Evolutionary conservation across 441 rosid genomes (phyloP).

Genomic region (Biscutella laevigata): DNA sequence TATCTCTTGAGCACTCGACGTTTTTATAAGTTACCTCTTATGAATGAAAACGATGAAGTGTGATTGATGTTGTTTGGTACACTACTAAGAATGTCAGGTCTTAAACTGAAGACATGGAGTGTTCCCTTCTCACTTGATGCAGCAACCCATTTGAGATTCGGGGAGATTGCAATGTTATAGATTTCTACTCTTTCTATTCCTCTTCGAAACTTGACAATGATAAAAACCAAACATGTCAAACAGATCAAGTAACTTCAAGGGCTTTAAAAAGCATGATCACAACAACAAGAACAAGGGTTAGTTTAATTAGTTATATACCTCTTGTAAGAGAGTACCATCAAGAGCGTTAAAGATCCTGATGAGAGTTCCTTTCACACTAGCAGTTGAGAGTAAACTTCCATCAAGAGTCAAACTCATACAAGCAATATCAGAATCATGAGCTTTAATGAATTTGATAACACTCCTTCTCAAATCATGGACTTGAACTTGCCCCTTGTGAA

Average conservation of each 20-base stretch:
- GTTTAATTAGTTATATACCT: no score
- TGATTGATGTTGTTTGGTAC: no score
- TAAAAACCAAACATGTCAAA: constrained; percentile 9
- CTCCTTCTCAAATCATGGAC: constrained; percentile 65
- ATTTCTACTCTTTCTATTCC: constrained; percentile 76
- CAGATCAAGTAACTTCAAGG: background rate
- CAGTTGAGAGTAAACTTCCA: constrained; percentile 77
- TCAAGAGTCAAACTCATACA: constrained; percentile 67
- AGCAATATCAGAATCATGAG: constrained; percentile 69
- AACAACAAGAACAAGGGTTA: background rate
- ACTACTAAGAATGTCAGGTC: constrained; percentile 44
- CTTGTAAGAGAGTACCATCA: constrained; percentile 77
- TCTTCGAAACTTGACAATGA: constrained; percentile 50
- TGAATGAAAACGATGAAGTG: constrained; percentile 54
- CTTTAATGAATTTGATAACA: constrained; percentile 48
- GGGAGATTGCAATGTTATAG: constrained; percentile 58
- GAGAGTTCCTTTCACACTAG: constrained; percentile 74
- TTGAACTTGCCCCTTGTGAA: constrained; percentile 68
- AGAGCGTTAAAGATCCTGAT: constrained; percentile 75
- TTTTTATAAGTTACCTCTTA: constrained; percentile 48
- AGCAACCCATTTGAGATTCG: constrained; percentile 63
- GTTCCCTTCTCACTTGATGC: constrained; percentile 79
- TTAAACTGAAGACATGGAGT: constrained; percentile 67
- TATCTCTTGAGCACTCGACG: background rate
- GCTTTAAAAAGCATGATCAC: background rate